phyloP scores from a whole-genome alignment of 257 asterid species.

The Vinca minor region DNA sequence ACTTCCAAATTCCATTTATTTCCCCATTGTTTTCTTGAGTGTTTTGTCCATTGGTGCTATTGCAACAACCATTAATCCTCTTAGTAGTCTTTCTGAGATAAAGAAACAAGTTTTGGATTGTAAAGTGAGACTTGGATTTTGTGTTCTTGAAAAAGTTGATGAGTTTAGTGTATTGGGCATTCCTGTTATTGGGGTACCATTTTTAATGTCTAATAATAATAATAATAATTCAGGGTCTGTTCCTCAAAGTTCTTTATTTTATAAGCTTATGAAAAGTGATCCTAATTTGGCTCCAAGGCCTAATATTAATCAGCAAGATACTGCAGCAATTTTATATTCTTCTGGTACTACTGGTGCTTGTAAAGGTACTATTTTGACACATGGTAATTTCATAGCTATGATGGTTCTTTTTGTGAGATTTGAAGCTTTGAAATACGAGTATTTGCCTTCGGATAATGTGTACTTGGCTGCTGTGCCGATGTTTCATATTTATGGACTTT shows the following conservation, averaged over 20 bases:
- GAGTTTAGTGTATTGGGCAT: constrained; percentile 33
- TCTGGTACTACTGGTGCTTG: neutral
- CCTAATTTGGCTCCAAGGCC: constrained; percentile 49
- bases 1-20: constrained; percentile 57
- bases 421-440: neutral
- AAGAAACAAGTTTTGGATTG: constrained; percentile 48
- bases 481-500: constrained; percentile 72
- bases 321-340: constrained; percentile 47
- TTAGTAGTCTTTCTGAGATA: constrained; percentile 52
- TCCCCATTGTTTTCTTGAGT: constrained; percentile 57
- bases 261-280: constrained; percentile 43
- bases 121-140: constrained; percentile 39
- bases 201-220: constrained; percentile 15
- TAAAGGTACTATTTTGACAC: constrained; percentile 29
- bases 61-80: constrained; percentile 56
- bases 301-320: constrained; percentile 45
- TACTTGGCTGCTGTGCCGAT: constrained; percentile 34
- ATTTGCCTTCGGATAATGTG: constrained; percentile 5
- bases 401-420: constrained; percentile 8
- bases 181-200: constrained; percentile 51
- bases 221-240: neutral
- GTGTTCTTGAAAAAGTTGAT: constrained; percentile 27
- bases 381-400: constrained; percentile 8
- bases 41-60: constrained; percentile 60
- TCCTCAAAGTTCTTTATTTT: constrained; percentile 28